Evolutionary conservation across 305 asterid genomes (phyloP).

Genomic region (Fraxinus greggii): DNA sequence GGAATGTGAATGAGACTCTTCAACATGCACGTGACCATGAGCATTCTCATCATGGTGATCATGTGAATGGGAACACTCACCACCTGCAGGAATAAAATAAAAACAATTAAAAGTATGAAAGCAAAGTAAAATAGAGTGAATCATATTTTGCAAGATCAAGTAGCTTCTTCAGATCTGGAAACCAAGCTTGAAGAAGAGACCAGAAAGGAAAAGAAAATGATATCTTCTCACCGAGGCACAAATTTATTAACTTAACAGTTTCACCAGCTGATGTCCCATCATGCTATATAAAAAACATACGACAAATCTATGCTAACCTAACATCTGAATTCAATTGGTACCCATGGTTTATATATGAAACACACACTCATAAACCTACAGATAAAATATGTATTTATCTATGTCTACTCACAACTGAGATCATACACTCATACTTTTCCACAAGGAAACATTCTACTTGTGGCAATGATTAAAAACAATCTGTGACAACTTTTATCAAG

Average conservation of each 20-base stretch:
- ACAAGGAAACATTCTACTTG: neutral
- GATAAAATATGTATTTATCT: neutral
- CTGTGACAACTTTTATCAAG: neutral
- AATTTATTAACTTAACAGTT: slow-evolving; percentile 4
- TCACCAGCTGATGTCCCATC: neutral
- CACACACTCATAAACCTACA: neutral
- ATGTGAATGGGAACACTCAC: slow-evolving; percentile 79
- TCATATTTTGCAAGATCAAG: slow-evolving; percentile 4
- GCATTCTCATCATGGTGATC: slow-evolving; percentile 55
- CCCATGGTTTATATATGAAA: neutral
- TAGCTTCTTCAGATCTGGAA: slow-evolving; percentile 2
- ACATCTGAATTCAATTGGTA: neutral
- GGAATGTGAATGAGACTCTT: slow-evolving; percentile 81
- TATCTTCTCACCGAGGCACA: neutral
- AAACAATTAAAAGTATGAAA: slow-evolving; percentile 7
- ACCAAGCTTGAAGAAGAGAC: slow-evolving; percentile 19
- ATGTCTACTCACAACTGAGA: neutral
- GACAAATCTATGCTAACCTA: neutral
- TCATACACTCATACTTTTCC: neutral
- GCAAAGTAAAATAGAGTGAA: slow-evolving; percentile 1
- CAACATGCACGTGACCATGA: slow-evolving; percentile 48
- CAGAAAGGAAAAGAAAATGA: slow-evolving; percentile 9
- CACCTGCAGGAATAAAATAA: slow-evolving; percentile 53
- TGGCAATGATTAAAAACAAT: neutral
- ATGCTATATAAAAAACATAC: neutral